Base-by-base conservation (phyloP, 306 rosid genomes). In the Pueraria montana region DNA sequence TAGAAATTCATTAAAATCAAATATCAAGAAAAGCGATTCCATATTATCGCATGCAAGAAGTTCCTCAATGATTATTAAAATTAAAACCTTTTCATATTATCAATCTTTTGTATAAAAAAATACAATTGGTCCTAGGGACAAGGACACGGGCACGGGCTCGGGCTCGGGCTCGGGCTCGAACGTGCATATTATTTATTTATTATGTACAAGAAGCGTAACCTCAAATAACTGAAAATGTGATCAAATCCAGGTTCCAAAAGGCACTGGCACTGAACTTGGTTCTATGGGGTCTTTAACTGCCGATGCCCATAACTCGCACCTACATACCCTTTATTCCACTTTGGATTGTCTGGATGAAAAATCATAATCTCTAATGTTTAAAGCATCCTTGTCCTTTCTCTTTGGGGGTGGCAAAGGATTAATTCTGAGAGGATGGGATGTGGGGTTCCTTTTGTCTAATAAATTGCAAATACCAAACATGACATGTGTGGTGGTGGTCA, bases 341-440 rank as follows among this genome's bases (percentile, higher is more conserved):
- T 80, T 27, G 52, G 78, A 65, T 26, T 83, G 80, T 46, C 50
- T 26, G 45, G 32, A 64, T 18, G 67, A 63, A 63, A 52, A 48
- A 73, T 50, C 64, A 10, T 43, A 50, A 72, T 49, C 69, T 38
- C 50, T 10, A 43, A 74, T 56, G 69, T 66, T 73, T 14, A 68
- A 68, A 78, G 82, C 72, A 68, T 80, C 81, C 58, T n/a, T 58
- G 68, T 38, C 38, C 55, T 42, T 59, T 69, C 34, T 66, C 79
- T 68, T 85, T 80, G 32, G 83, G 50, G 82, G 62, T 18, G 12
- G 42, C 45, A 72, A 76, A 56, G 24, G 59, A 14, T 42, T 55
- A 49, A 27, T 24, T 38, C 20, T 36, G 27, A 17, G 48, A 27
- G 11, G 45, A 78, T 73, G 84, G 40, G 48, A 58, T 58, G 87